Evolutionary conservation across 202 grass and related monocot species (phyloP).

Genomic region (Carex arenaria): DNA sequence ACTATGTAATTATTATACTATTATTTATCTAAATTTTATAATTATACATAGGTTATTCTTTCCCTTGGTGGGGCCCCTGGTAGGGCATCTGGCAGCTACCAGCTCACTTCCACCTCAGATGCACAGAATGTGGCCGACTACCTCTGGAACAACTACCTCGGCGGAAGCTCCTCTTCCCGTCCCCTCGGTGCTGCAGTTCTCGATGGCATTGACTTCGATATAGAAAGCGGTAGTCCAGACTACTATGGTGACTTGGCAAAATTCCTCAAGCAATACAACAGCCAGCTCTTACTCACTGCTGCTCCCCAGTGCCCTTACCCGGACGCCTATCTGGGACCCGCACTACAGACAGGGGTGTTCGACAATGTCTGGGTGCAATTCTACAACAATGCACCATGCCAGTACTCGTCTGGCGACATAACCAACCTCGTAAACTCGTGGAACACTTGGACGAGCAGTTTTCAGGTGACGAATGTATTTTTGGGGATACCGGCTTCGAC

Average conservation of each 20-base stretch:
- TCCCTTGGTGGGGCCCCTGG: slow-evolving; percentile 76
- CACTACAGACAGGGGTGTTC: slow-evolving; percentile 48
- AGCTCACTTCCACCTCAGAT: slow-evolving; percentile 37
- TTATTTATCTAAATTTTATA: background rate
- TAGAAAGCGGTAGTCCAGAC: slow-evolving; percentile 46
- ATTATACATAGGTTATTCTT: slow-evolving; percentile 31
- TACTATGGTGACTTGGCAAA: slow-evolving; percentile 51
- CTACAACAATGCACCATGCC: slow-evolving; percentile 67
- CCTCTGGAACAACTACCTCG: slow-evolving; percentile 59
- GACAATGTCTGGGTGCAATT: slow-evolving; percentile 80
- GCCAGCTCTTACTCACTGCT: slow-evolving; percentile 47
- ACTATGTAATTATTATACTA: background rate
- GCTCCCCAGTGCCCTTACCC: slow-evolving; percentile 72
- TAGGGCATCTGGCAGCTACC: slow-evolving; percentile 33
- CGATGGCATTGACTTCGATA: slow-evolving; percentile 82
- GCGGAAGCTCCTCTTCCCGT: slow-evolving; percentile 36
- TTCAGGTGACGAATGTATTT: slow-evolving; percentile 32
- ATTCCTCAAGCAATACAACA: slow-evolving; percentile 33
- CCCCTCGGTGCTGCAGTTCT: slow-evolving; percentile 59
- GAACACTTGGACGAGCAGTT: slow-evolving; percentile 39
- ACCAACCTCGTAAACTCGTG: slow-evolving; percentile 39
- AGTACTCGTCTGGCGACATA: slow-evolving; percentile 29
- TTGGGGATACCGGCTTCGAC: slow-evolving; percentile 43
- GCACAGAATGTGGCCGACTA: slow-evolving; percentile 45
- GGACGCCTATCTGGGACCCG: slow-evolving; percentile 29